A percentile compares a stretch with the other conserved stretches of the same genome.
phyloP scores from a whole-genome alignment of 768 basidiomycete genomes.

The Collybia nuda region DNA sequence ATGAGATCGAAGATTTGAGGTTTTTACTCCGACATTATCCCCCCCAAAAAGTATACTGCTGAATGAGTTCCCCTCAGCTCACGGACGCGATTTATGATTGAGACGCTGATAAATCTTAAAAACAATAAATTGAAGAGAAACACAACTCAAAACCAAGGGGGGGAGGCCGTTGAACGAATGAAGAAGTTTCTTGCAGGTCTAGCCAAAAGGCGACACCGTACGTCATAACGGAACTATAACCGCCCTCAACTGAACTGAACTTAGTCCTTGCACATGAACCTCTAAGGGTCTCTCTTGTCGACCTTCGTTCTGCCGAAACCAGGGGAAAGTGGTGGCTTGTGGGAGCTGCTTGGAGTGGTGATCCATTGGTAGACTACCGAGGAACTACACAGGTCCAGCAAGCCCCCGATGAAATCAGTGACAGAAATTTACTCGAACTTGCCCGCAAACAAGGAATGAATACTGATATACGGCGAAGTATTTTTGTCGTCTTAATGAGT shows the following conservation, averaged over 20 bases:
- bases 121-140: constrained; percentile 82
- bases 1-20: constrained; percentile 52
- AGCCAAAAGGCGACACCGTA: constrained; percentile 76
- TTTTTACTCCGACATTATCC: constrained; percentile 28
- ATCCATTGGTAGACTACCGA: constrained; percentile 80
- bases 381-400: constrained; percentile 28
- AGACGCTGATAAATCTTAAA: constrained; percentile 88
- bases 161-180: constrained; percentile 79
- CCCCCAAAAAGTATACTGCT: no score
- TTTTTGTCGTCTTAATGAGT: constrained; percentile 95
- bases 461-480: constrained; percentile 87
- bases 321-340: constrained; percentile 99
- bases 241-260: background rate
- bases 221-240: constrained; percentile 10
- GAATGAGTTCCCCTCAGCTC: constrained; percentile 50
- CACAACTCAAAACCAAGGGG: constrained; percentile 63
- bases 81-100: constrained; percentile 93
- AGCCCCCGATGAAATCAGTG: constrained; percentile 18
- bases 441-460: constrained; percentile 98
- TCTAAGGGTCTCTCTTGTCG: constrained; percentile 80
- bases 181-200: constrained; percentile 83
- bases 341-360: constrained; percentile 93
- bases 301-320: constrained; percentile 78
- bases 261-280: constrained; percentile 83
- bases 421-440: constrained; percentile 62